phyloP scores from a whole-genome alignment of 108 stramenopile species.

The Nitzschia putrida region DNA sequence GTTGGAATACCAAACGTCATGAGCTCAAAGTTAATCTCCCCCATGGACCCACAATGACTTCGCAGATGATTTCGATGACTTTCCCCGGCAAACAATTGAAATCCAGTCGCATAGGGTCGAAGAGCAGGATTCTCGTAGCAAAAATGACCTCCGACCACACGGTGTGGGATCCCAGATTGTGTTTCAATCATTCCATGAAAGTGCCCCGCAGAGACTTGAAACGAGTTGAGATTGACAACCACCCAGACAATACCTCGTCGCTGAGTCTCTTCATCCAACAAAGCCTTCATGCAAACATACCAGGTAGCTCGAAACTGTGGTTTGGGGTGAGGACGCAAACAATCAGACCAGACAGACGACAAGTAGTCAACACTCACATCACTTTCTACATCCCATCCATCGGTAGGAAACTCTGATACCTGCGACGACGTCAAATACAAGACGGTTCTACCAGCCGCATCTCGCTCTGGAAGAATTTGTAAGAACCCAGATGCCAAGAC shows the following conservation, averaged over 20 bases:
- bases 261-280: conserved; percentile 30
- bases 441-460: conserved; percentile 25
- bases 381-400: conserved; percentile 8
- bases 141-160: conserved; percentile 11
- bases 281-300: conserved; percentile 16
- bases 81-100: conserved; percentile 15
- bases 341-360: no score
- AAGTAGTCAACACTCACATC: conserved; percentile 12
- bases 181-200: neutral
- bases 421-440: conserved; percentile 8
- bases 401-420: neutral
- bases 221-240: conserved; percentile 5
- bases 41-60: conserved; percentile 2
- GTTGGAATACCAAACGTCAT: conserved; percentile 34
- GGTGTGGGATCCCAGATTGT: neutral
- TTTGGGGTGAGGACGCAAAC: no score
- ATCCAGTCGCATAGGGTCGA: conserved; percentile 1
- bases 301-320: conserved; percentile 21
- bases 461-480: conserved; percentile 22
- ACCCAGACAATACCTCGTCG: conserved; percentile 13
- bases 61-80: conserved; percentile 11
- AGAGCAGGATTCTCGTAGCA: conserved; percentile 30
- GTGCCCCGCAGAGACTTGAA: conserved; percentile 5
- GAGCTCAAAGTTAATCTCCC: conserved; percentile 26
- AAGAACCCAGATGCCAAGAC: conserved; percentile 18